phyloP scores from a whole-genome alignment of 768 basidiomycete species.

The Mycena pura region DNA sequence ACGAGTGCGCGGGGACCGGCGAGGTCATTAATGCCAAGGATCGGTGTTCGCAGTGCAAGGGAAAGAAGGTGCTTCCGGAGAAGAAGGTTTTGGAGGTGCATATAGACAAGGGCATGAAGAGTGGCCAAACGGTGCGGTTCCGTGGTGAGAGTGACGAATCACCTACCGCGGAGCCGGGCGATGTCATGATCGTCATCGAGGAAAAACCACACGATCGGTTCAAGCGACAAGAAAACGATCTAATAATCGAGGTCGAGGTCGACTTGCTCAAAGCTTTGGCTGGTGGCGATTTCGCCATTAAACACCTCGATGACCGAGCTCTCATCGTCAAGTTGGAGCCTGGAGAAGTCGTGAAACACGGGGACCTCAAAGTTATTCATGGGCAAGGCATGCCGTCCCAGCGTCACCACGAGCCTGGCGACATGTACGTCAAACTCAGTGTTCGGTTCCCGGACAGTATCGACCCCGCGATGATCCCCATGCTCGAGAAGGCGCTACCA shows the following conservation, averaged over 20 bases:
- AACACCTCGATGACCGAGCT: slow-evolving; percentile 92
- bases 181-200: slow-evolving; percentile 93
- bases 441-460: slow-evolving; percentile 91
- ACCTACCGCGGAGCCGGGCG: slow-evolving; percentile 88
- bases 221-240: slow-evolving; percentile 87
- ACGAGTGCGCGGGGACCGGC: slow-evolving; percentile 92
- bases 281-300: slow-evolving; percentile 89
- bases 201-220: slow-evolving; percentile 92
- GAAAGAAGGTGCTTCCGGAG: slow-evolving; percentile 93
- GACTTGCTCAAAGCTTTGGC: slow-evolving; percentile 93
- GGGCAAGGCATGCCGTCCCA: slow-evolving; percentile 99
- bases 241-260: slow-evolving; percentile 86
- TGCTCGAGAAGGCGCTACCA: slow-evolving; percentile 87
- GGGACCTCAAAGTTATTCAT: slow-evolving; percentile 86
- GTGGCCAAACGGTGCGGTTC: slow-evolving; percentile 89
- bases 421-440: slow-evolving; percentile 85
- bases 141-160: slow-evolving; percentile 92
- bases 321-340: slow-evolving; percentile 84
- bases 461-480: slow-evolving; percentile 65
- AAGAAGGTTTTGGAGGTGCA: slow-evolving; percentile 98
- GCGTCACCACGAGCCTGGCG: slow-evolving; percentile 95
- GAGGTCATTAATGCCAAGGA: slow-evolving; percentile 95
- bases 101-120: slow-evolving; percentile 98
- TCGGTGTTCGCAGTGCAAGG: slow-evolving; percentile 90
- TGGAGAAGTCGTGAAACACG: slow-evolving; percentile 92